Base-by-base conservation (phyloP, 306 rosid species). In the Mimosa pudica region DNA sequence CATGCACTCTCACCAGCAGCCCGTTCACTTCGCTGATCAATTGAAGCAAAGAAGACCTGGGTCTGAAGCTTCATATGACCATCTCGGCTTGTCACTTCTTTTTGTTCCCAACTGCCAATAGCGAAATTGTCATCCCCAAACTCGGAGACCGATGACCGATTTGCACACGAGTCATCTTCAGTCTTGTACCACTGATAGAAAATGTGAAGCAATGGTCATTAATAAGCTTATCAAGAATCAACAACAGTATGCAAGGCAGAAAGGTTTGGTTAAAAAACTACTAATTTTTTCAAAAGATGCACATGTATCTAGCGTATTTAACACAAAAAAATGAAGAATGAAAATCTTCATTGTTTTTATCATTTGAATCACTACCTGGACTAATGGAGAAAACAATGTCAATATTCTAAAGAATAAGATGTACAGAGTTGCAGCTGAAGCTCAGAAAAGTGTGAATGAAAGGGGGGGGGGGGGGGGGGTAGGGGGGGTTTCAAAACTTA, bases 1-100 rank as follows among this genome's bases (percentile, higher is more conserved):
- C 99, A 96, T 60, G 98, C 99, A 85, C 99, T 89, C 92, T 96
- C 99, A 0, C 99, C 99, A 0, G 97, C 97, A 46, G 98, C 99
- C 55, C 93, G 87, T 86, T 91, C 98, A 78, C 92, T 96, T 20
- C 99, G 86, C 79, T 96, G 99, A 83, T 96, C 98, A 2, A 96
- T 96, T 77, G 99, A 90, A 70, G 99, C 99, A 87, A 92, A 96
- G 87, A 96, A 96, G 78, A 90, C 97, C 72, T 91, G 89, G 60
- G 96, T 88, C 79, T 87, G 88, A 84, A 96, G 98, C 83, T 88
- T 93, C 98, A 89, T 87, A 76, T 85, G 88, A 44, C 96, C 99
- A 84, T 96, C 99, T 35, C 98, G 99, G 78, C 91, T 90, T 8
- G 86, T 84, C 51, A 96, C 83, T 87, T 96, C 98, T 84, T 92